phyloP scores from a whole-genome alignment of 2,329 filamentous ascomycete species.

The Berkeleyomyces rouxiae region DNA sequence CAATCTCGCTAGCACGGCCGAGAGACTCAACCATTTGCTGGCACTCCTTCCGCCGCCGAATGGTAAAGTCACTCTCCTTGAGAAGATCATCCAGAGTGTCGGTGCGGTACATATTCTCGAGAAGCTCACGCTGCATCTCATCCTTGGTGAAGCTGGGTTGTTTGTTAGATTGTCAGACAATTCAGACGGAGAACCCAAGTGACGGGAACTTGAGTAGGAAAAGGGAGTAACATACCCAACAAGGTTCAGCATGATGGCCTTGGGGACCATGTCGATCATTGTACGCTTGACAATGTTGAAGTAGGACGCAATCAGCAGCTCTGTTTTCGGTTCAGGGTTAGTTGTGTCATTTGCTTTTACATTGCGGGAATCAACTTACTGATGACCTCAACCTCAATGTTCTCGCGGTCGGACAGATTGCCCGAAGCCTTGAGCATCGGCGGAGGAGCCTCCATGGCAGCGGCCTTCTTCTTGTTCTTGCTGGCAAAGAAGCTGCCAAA shows the following conservation, averaged over 20 bases:
- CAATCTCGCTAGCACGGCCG: conserved; percentile 81
- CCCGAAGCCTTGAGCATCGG: conserved; percentile 87
- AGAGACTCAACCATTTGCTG: conserved; percentile 98
- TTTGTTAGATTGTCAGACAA: background rate
- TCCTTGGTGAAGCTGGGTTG: conserved; percentile 69
- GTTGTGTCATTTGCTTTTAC: background rate
- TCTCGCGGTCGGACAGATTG: conserved; percentile 82
- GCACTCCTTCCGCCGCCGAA: conserved; percentile 89
- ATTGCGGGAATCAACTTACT: conserved; percentile 42
- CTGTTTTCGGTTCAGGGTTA: conserved; percentile 26
- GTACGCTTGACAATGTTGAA: conserved; percentile 96
- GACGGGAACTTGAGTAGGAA: background rate
- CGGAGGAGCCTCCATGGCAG: conserved; percentile 95
- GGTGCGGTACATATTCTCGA: conserved; percentile 93
- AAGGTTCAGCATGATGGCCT: conserved; percentile 94
- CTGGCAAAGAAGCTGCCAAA: conserved; percentile 97
- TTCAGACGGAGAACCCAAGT: background rate
- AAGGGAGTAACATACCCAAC: conserved; percentile 56
- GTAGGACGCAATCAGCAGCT: conserved; percentile 90
- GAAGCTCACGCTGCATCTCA: conserved; percentile 91
- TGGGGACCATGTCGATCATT: conserved; percentile 99
- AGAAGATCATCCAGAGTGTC: conserved; percentile 83
- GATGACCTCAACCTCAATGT: conserved; percentile 93
- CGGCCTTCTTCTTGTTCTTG: conserved; percentile 99
- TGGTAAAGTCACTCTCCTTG: conserved; percentile 95